These are phyloP conservation scores for Barnettozyma populi DNA, from an alignment of 805 yeast species.

Conservation along the genomic window DNA sequence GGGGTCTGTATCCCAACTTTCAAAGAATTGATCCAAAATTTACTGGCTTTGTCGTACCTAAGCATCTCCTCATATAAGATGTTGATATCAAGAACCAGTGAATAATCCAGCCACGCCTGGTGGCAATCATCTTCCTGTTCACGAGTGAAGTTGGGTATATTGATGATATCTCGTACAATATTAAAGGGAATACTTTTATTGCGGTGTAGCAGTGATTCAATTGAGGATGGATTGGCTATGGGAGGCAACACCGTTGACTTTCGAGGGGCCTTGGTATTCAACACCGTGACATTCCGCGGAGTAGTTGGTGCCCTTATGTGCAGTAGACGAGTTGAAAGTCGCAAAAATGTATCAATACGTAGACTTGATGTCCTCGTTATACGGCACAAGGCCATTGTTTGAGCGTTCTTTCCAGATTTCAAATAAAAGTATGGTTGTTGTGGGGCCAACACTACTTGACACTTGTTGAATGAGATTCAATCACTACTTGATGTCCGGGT, in stretches of 20 bases:
- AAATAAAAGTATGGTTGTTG: too few relatives aligned
- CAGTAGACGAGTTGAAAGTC: background rate
- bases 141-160: constrained; percentile 8
- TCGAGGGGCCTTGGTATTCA: background rate
- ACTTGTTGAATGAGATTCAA: background rate
- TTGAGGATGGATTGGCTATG: constrained; percentile 14
- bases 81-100: constrained; percentile 10
- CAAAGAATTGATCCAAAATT: constrained; percentile 17
- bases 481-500: background rate
- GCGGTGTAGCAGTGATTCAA: constrained; percentile 10
- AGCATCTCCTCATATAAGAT: background rate
- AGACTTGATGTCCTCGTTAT: background rate
- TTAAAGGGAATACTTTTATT: constrained; percentile 18
- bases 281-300: background rate
- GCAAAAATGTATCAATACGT: background rate
- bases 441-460: too few relatives aligned
- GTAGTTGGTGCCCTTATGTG: background rate
- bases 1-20: constrained; percentile 15
- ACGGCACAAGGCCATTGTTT: background rate
- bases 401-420: background rate
- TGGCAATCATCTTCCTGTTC: constrained; percentile 8
- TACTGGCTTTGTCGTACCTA: background rate
- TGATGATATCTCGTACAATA: constrained; percentile 17
- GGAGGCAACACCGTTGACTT: constrained; percentile 11
- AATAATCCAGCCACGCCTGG: constrained; percentile 14